Conservation (phyloP, 164 flowering plant species). For the Chimonanthus praecox region DNA sequence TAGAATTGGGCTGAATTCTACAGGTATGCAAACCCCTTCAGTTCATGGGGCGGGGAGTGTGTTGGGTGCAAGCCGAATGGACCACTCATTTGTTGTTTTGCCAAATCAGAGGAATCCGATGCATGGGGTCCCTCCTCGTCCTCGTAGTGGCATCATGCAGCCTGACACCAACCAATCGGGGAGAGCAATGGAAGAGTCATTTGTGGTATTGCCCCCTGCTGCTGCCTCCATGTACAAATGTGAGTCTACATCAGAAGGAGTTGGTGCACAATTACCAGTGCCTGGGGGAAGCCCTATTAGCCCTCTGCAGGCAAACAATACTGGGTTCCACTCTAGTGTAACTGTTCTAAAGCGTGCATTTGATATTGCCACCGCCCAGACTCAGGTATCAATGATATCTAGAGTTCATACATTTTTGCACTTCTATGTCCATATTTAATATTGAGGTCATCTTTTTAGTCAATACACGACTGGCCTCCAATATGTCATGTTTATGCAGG, state of each 20-base stretch:
- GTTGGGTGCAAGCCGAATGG: conserved; percentile 71
- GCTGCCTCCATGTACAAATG: conserved; percentile 75
- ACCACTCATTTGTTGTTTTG: conserved; percentile 86
- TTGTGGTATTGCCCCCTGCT: conserved; percentile 86
- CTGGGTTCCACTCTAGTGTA: conserved; percentile 81
- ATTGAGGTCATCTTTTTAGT: background rate
- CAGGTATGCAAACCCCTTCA: conserved; percentile 83
- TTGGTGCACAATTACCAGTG: conserved; percentile 38
- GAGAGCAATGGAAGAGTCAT: conserved; percentile 92
- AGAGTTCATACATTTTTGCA: background rate
- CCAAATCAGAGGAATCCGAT: conserved; percentile 68
- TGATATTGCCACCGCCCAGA: conserved; percentile 83
- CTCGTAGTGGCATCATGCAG: conserved; percentile 43
- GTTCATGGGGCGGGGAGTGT: conserved; percentile 70
- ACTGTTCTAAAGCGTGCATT: conserved; percentile 86
- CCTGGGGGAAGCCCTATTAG: conserved; percentile 42
- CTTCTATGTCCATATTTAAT: background rate
- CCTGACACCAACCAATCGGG: conserved; percentile 53
- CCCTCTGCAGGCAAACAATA: conserved; percentile 48
- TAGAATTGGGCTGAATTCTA: conserved; percentile 5
- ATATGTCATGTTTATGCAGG: background rate
- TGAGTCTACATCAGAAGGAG: conserved; percentile 66
- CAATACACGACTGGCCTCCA: background rate
- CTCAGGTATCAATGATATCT: conserved; percentile 43
- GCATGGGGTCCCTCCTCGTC: conserved; percentile 71